Evolutionary conservation across 371 early-diverging fungal genomes (phyloP).

Genomic region (Saksenaea oblongispora): DNA sequence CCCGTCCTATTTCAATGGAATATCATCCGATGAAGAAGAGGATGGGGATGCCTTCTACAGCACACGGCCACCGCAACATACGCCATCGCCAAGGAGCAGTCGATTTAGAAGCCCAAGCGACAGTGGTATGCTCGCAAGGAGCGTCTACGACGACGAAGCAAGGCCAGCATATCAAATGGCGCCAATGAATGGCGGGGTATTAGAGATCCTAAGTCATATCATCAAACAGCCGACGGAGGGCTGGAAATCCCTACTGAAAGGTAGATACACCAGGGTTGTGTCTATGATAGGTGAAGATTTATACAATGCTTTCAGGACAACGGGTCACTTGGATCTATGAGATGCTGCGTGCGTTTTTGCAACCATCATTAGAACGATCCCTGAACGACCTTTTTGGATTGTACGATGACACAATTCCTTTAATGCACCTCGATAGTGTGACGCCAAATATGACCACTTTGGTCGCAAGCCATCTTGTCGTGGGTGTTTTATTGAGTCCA

Average conservation of each 20-base stretch:
- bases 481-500: slow-evolving; percentile 75
- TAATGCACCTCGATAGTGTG: slow-evolving; percentile 63
- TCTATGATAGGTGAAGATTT: neutral
- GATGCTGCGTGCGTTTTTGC: slow-evolving; percentile 66
- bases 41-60: slow-evolving; percentile 37
- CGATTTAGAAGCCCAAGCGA: slow-evolving; percentile 14
- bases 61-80: slow-evolving; percentile 18
- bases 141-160: slow-evolving; percentile 58
- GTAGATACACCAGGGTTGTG: slow-evolving; percentile 25
- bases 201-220: slow-evolving; percentile 51
- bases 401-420: slow-evolving; percentile 77
- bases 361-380: slow-evolving; percentile 72
- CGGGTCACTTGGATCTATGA: slow-evolving; percentile 73
- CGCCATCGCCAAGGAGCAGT: neutral
- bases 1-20: slow-evolving; percentile 9
- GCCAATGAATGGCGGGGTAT: slow-evolving; percentile 60
- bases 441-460: slow-evolving; percentile 69
- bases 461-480: slow-evolving; percentile 66
- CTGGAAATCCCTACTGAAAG: slow-evolving; percentile 64
- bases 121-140: slow-evolving; percentile 29
- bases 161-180: slow-evolving; percentile 64
- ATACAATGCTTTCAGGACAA: slow-evolving; percentile 58
- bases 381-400: slow-evolving; percentile 77
- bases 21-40: slow-evolving; percentile 26
- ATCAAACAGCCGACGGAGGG: slow-evolving; percentile 68